Evolutionary conservation across 75 land plant genomes (phyloP), one percentile per base, ranked within the genome.

Genomic region (Ceratopteris richardii): DNA sequence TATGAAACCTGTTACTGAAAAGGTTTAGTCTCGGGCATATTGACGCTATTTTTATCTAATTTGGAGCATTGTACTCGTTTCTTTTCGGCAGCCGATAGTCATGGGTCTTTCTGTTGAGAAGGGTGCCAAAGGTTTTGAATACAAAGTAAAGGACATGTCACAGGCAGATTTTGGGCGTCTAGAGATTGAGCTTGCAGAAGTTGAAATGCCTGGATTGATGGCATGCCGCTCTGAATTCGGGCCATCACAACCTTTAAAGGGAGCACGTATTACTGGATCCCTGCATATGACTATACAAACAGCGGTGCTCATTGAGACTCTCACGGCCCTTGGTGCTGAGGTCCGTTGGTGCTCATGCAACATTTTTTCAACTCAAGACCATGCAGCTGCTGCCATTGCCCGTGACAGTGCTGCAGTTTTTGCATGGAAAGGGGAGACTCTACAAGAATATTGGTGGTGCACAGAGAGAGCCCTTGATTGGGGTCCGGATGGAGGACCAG

Each of bases 371-470:
- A 65, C 44, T 24, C 60, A 65, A 41, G 67, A 65, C 50, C 67
- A 65, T 47, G 60, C 48, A 0, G 47, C 50, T 23, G 57, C 1
- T 2, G 51, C 60, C 9, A 65, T 56, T 43, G 50, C 67, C 44
- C 61, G 33, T 17, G 66, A 64, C 39, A 64, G 66, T 31, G 66
- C 58, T 1, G 18, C 67, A 17, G 67, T 39, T 17, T 56, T 56
- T 22, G 67, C 90, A 13, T 89, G 95, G 90, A 86, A 89, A 70
- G 84, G 90, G 2, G 87, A 89, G 75, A 89, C 80, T 20, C 82
- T 89, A 37, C 80, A 80, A 69, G 95, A 89, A 77, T 89, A 89
- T 75, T 89, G 90, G 95, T 89, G 95, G 96, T 90, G 96, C 66
- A 90, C 91, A 26, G 91, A 90, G 81, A 53, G 94, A n/a, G 80